Evolutionary conservation across 306 rosid species (phyloP).

Genomic region (Fragaria nilgerrensis): DNA sequence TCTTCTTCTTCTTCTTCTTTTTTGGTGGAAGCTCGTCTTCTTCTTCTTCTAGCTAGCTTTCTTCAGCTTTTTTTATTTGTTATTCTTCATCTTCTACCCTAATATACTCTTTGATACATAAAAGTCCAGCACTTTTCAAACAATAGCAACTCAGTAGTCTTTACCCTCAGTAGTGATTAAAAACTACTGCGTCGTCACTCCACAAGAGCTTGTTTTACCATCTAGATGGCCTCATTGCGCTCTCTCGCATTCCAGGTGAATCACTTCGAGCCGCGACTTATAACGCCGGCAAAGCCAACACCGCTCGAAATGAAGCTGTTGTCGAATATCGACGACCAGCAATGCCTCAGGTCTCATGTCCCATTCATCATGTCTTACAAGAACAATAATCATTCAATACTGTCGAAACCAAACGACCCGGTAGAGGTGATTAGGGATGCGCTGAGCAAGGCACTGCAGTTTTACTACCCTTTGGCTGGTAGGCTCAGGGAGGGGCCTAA

Average conservation of each 20-base stretch:
- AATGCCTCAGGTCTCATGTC: background rate
- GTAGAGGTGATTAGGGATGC: slow-evolving; percentile 21
- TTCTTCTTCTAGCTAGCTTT: too few relatives aligned
- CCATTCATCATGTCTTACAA: background rate
- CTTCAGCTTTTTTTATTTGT: too few relatives aligned
- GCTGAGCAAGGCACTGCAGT: slow-evolving; percentile 11
- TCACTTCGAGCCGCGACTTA: background rate
- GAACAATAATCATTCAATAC: background rate
- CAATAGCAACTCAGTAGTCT: too few relatives aligned
- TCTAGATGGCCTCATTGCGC: background rate
- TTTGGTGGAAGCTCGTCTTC: too few relatives aligned
- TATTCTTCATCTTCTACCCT: too few relatives aligned
- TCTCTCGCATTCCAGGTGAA: background rate
- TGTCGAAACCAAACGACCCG: background rate
- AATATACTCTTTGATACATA: too few relatives aligned
- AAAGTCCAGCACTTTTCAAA: too few relatives aligned
- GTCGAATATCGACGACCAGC: slow-evolving; percentile 7
- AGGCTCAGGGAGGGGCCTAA: background rate
- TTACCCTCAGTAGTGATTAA: too few relatives aligned
- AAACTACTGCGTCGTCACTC: too few relatives aligned
- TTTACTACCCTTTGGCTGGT: slow-evolving; percentile 36
- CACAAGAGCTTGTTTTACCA: too few relatives aligned
- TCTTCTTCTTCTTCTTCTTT: too few relatives aligned
- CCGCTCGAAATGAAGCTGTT: background rate
- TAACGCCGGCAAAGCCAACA: slow-evolving; percentile 11